Base-by-base conservation (phyloP, 2,329 filamentous ascomycete species). In the Cytospora paraplurivora region DNA sequence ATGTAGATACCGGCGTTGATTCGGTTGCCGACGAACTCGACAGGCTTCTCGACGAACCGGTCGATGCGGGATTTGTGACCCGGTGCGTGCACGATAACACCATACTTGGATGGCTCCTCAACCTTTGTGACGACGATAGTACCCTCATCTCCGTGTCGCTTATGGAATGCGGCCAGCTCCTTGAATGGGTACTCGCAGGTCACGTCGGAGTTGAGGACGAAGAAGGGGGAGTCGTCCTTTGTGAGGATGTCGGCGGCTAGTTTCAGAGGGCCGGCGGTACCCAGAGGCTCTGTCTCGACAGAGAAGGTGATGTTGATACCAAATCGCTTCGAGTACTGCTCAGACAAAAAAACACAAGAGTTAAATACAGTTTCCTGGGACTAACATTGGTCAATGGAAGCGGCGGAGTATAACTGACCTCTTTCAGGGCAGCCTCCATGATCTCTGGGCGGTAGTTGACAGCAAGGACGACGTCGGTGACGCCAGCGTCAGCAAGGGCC, bases 1-100 rank as follows among this genome's bases (percentile, higher is more conserved):
- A 98, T 96, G 84, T 98, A 98, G 79, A 98, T 92, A 80, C 95
- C 95, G 70, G 94, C 95, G 73, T 98, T 98, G 85, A 98, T 98
- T 69, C 94, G 91, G 86, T 98, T 98, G 72, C 94, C 94, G 64
- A 98, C 94, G 75, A 97, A 98, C 81, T 98, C 92, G 75, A 98
- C 92, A 44, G 94, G 94, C 85, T 99, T 99, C 87, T 99, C 94
- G 71, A 99, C 95, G 81, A 99, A 99, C 71, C 95, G 93, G 79
- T 99, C 95, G 78, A 99, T 98, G 75, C 91, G 88, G 54, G 92
- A 92, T 61, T 91, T 81, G 80, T 97, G 92, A 77, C 89, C 91
- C 67, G 93, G 92, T 83, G 96, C 95, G 88, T 98, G 94, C 35
- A 99, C 95, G 62, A 99, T 88, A 71, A 99, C 94, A 86, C 94